Base-by-base conservation (phyloP, 2,329 filamentous ascomycete species). In the Arthrocladium fulminans region DNA sequence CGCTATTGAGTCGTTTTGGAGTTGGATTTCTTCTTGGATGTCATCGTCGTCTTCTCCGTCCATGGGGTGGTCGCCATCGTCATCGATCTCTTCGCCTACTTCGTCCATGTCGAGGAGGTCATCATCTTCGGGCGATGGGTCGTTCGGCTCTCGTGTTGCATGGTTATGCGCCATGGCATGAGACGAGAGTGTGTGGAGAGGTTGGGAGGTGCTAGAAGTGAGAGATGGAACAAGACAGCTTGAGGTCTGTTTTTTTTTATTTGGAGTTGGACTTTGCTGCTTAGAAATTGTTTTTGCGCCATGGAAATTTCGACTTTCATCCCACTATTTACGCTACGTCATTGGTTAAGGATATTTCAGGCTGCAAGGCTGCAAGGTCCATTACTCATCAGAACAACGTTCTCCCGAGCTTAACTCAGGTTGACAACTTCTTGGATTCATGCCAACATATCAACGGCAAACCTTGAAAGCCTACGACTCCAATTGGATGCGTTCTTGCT, bases 1-100 rank as follows among this genome's bases (percentile, higher is more conserved):
- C 51, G 88, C 90, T 57, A 83, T 75, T 56, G 88, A 94, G 74
- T 98, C 90, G 73, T 97, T 98, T 54, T 92, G 80, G 5, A 97
- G 75, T 35, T 79, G 70, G 35, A 96, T 80, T 65, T 92, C 87
- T 64, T 83, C 71, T 45, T 73, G 67, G 58, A 82, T 76, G 23
- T 73, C 70, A 29, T 73, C 69, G 45, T 77, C 75, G 23, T 68
- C 75, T 38, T 73, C 73, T 24, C 86, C 83, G 47, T 81, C 80
- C 87, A 95, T 94, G 37, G 79, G 79, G 47, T 86, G 75, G 63
- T 94, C 76, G 52, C 75, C 86, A 44, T 77, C 81, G 51, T 80
- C 82, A 27, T 77, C 71, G 47, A 88, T 76, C 65, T 92, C 82
- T 68, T 94, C 88, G 23, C 79, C 83, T 2, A 80, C 83, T 56